Evolutionary conservation across 2,329 filamentous ascomycete species (phyloP), one percentile per base, ranked within the genome.

Genomic region (Arthroderma sp.): DNA sequence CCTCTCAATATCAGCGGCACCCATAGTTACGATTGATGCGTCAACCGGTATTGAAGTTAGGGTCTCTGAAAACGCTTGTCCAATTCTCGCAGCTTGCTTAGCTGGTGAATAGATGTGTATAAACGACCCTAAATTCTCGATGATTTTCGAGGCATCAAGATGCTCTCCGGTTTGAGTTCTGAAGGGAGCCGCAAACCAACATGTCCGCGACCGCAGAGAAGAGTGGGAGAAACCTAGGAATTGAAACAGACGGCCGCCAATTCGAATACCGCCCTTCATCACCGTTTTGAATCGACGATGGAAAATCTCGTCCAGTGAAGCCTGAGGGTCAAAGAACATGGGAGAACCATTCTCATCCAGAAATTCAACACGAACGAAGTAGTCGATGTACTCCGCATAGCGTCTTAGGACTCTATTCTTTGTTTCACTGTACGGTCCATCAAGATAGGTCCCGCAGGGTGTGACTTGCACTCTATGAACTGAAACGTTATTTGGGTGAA

Each of bases 161-260:
- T 36, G 2, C 47, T 51, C 3, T 11, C 56, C 58, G 4, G 62
- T 43, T 4, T 55, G 40, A 6, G 43, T 42, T n/a, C 55, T 46
- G 43, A 77, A 74, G 1, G 70, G 66, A 1, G 72, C 65, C 40
- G 55, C 51, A 57, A 75, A 78, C 83, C 83, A 87, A 32, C 75
- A 49, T 0, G 80, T 78, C 47, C 85, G 82, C 0, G 77, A 71
- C 8, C 84, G 72, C 3, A 89, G 69, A 0, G 83, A 87, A 0
- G 83, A 89, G 58, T 88, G 81, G 0, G 83, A 87, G 59, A 87
- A 89, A 0, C 84, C 84, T 0, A 89, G 67, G 54, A 88, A 89
- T 0, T 63, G 61, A 54, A 78, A 86, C 1, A 61, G 56, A 8
- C 78, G 68, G 0, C 78, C 82, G 2, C 74, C 82, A 43, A 89